Evolutionary conservation across 441 rosid species (phyloP).

Genomic region (Breynia disticha): DNA sequence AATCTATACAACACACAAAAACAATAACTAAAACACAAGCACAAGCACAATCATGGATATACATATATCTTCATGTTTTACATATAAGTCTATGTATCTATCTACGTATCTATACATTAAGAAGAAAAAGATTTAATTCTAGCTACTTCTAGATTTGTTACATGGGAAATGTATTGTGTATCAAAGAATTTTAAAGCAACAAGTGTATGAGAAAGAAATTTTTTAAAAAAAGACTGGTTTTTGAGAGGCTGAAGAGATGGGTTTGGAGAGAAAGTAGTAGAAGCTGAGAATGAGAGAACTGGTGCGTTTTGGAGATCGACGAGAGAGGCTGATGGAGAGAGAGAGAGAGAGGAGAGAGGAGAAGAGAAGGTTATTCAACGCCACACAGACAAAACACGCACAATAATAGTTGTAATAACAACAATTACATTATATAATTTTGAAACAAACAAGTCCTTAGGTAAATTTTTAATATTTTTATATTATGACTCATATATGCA

Average conservation of each 20-base stretch:
- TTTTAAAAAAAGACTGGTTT: background rate
- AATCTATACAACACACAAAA: background rate
- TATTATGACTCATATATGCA: too few relatives aligned
- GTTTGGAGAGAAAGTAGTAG: background rate
- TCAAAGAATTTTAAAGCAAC: background rate
- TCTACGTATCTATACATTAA: background rate
- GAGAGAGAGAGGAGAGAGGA: slow-evolving; percentile 1
- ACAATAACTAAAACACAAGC: background rate
- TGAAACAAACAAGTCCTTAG: too few relatives aligned
- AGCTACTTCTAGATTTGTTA: too few relatives aligned
- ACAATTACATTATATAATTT: too few relatives aligned
- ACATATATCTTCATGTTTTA: background rate
- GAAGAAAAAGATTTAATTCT: too few relatives aligned
- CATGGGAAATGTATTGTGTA: too few relatives aligned
- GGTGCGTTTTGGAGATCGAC: slow-evolving; percentile 10
- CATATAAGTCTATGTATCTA: background rate
- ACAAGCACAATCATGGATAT: too few relatives aligned
- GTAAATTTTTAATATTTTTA: too few relatives aligned
- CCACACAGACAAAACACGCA: too few relatives aligned
- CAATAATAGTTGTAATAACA: too few relatives aligned
- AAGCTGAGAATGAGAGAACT: slow-evolving; percentile 10
- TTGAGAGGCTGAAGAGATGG: background rate
- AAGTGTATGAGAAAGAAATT: background rate
- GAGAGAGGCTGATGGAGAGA: slow-evolving; percentile 9
- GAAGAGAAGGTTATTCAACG: background rate